phyloP scores from a whole-genome alignment of 1,284 basidiomycete species.

The Naganishia cerealis region DNA sequence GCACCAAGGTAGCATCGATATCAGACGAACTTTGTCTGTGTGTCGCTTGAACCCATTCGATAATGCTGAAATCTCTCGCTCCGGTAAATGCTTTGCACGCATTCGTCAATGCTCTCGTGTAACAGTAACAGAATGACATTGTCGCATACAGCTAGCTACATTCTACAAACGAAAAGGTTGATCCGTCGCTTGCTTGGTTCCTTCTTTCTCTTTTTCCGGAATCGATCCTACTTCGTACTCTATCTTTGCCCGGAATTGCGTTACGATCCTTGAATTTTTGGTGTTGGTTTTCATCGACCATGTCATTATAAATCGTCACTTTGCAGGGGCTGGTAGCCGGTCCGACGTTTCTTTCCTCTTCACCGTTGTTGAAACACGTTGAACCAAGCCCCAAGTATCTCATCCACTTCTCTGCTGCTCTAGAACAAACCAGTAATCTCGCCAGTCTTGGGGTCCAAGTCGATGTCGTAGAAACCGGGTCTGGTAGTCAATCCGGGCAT shows the following conservation, averaged over 20 bases:
- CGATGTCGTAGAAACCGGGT: constrained; percentile 66
- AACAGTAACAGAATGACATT: constrained; percentile 4
- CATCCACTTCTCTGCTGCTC: background rate
- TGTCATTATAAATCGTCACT: constrained; percentile 20
- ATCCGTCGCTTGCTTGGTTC: background rate
- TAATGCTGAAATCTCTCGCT: too few species aligned
- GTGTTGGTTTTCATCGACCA: background rate
- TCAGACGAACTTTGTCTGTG: too few species aligned
- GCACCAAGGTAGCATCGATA: too few species aligned
- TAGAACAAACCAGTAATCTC: constrained; percentile 55
- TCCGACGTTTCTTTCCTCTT: background rate
- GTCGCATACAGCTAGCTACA: constrained; percentile 8
- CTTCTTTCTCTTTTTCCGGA: background rate
- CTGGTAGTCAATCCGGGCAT: constrained; percentile 96
- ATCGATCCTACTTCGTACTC: background rate
- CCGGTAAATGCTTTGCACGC: too few species aligned
- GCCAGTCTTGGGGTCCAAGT: constrained; percentile 53
- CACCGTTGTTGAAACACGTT: constrained; percentile 28
- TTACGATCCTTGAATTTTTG: background rate
- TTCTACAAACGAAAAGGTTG: constrained; percentile 27
- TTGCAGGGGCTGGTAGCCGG: background rate
- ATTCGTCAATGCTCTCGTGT: too few species aligned
- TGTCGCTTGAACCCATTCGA: too few species aligned
- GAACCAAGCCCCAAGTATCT: background rate
- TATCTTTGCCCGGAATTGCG: background rate